Conservation (phyloP, 441 rosid genomes). For the Mallotus japonicus region DNA sequence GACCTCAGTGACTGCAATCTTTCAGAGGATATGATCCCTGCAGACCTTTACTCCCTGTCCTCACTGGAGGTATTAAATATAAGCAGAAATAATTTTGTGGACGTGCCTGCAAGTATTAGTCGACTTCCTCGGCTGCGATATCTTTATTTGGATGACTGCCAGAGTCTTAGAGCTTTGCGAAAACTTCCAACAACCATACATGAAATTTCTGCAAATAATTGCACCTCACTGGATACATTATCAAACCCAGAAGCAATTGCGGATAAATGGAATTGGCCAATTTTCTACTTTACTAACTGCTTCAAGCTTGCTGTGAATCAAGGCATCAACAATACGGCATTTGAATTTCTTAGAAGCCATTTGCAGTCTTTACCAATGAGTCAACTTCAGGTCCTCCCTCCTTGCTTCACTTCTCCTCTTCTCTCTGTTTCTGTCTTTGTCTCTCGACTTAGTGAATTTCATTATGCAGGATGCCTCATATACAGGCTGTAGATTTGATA, state of each 20-base stretch:
- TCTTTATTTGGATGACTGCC: slow-evolving; percentile 21
- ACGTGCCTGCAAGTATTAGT: slow-evolving; percentile 12
- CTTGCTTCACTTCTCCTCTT: too few relatives aligned
- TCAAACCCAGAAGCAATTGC: slow-evolving; percentile 4
- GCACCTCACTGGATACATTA: slow-evolving; percentile 8
- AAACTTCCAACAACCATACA: slow-evolving; percentile 19
- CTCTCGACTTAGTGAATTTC: background rate
- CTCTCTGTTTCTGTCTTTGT: background rate
- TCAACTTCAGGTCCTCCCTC: slow-evolving; percentile 15
- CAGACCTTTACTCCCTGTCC: slow-evolving; percentile 10
- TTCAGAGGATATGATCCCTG: slow-evolving; percentile 17
- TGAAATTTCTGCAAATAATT: slow-evolving; percentile 20
- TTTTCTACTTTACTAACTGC: slow-evolving; percentile 22
- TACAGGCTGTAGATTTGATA: slow-evolving; percentile 16
- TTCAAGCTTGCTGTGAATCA: slow-evolving; percentile 19
- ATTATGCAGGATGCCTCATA: slow-evolving; percentile 7
- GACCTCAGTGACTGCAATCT: slow-evolving; percentile 22
- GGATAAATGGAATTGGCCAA: slow-evolving; percentile 20
- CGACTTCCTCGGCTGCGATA: slow-evolving; percentile 15
- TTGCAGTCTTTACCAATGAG: slow-evolving; percentile 7
- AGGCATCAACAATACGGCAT: slow-evolving; percentile 1
- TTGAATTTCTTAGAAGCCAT: slow-evolving; percentile 15
- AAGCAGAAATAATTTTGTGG: slow-evolving; percentile 21
- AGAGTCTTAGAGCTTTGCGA: slow-evolving; percentile 13
- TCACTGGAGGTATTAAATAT: slow-evolving; percentile 8